phyloP scores from a whole-genome alignment of 2,329 filamentous ascomycete species.

The Cordyceps cicadae region DNA sequence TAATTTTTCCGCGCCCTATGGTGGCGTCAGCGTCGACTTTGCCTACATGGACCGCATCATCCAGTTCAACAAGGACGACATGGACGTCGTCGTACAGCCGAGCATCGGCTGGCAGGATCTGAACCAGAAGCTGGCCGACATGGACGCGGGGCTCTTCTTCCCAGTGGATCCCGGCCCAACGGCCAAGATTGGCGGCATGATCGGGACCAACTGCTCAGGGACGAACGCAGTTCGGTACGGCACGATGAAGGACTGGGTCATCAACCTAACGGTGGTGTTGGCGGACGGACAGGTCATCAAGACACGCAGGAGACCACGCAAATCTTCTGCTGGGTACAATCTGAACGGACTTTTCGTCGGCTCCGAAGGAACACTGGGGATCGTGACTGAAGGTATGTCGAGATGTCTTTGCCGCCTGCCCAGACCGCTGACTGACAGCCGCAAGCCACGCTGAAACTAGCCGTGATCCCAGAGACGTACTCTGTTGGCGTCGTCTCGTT shows the following conservation, averaged over 20 bases:
- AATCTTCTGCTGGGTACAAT: constrained; percentile 77
- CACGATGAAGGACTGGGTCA: constrained; percentile 83
- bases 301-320: constrained; percentile 67
- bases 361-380: constrained; percentile 70
- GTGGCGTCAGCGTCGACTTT: constrained; percentile 86
- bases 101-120: constrained; percentile 87
- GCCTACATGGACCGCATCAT: constrained; percentile 77
- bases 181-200: constrained; percentile 76
- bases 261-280: constrained; percentile 73
- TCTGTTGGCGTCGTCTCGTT: constrained; percentile 76
- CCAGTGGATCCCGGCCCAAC: constrained; percentile 73
- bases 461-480: constrained; percentile 65
- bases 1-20: constrained; percentile 80
- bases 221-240: constrained; percentile 76
- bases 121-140: constrained; percentile 62
- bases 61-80: constrained; percentile 72
- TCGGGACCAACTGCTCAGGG: constrained; percentile 69
- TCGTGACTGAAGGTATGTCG: constrained; percentile 61
- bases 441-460: constrained; percentile 65
- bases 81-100: constrained; percentile 89
- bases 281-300: constrained; percentile 74
- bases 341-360: constrained; percentile 73
- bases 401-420: not conserved
- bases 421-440: not conserved
- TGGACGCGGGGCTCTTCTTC: constrained; percentile 74